Percentiles rank a stretch among this genome's conserved stretches.
Conservation (phyloP, 2,329 filamentous ascomycete genomes). For the Ophiosphaerella narmari region DNA sequence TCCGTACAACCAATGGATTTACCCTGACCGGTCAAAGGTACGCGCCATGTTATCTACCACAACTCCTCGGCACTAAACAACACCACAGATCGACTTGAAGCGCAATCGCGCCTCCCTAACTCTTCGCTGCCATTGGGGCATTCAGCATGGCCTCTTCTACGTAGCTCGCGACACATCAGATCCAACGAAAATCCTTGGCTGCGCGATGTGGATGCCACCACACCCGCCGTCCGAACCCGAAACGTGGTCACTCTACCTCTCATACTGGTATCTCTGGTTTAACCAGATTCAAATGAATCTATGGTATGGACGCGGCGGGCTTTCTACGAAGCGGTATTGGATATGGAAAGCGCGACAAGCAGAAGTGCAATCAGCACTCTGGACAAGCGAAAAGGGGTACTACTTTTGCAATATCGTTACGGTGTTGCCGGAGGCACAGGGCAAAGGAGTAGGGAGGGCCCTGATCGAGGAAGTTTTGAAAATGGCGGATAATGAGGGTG, state of each 20-base stretch:
- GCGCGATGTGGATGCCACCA: slow-evolving; percentile 74
- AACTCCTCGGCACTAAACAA: not conserved
- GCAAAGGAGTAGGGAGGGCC: slow-evolving; percentile 67
- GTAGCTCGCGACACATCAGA: slow-evolving; percentile 65
- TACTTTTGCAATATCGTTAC: slow-evolving; percentile 80
- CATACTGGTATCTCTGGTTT: slow-evolving; percentile 68
- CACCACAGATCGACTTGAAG: slow-evolving; percentile 58
- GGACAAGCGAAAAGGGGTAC: slow-evolving; percentile 69
- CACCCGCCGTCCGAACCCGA: slow-evolving; percentile 52
- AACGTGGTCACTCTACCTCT: slow-evolving; percentile 66
- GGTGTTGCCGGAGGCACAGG: slow-evolving; percentile 67
- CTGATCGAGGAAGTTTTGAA: slow-evolving; percentile 68
- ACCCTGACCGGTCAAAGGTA: slow-evolving; percentile 61
- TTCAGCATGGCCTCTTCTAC: slow-evolving; percentile 70
- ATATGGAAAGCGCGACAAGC: slow-evolving; percentile 73
- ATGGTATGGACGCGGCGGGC: slow-evolving; percentile 69
- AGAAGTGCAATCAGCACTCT: slow-evolving; percentile 64
- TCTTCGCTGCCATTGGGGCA: slow-evolving; percentile 71
- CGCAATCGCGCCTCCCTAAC: slow-evolving; percentile 67
- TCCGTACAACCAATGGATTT: slow-evolving; percentile 70
- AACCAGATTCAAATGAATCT: slow-evolving; percentile 70
- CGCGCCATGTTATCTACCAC: not conserved
- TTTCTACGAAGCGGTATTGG: slow-evolving; percentile 70
- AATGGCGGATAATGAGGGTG: slow-evolving; percentile 66
- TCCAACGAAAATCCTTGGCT: slow-evolving; percentile 63